Conservation (phyloP, 2,329 filamentous ascomycete genomes). For the Karstenula rhodostoma region DNA sequence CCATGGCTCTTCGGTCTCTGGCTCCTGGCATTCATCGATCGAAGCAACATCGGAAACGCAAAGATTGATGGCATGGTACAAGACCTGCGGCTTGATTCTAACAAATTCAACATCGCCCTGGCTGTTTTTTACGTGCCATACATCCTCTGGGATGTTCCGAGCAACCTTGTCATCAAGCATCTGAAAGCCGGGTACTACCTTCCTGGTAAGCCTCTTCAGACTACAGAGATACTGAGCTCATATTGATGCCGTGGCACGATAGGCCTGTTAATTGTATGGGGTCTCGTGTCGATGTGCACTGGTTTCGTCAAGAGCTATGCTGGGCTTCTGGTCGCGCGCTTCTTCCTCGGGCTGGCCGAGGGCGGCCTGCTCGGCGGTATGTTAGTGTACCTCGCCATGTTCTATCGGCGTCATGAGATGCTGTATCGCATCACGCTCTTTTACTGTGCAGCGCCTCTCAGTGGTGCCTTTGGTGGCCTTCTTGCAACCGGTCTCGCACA, state of each 20-base stretch:
- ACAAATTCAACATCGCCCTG: conserved; percentile 54
- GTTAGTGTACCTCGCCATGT: conserved; percentile 54
- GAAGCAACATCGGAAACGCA: conserved; percentile 54
- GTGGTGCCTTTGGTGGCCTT: conserved; percentile 54
- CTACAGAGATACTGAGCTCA: not conserved
- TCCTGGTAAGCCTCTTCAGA: conserved; percentile 25
- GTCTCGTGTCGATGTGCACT: conserved; percentile 50
- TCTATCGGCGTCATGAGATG: conserved; percentile 52
- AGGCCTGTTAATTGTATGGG: conserved; percentile 51
- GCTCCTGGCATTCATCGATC: conserved; percentile 59
- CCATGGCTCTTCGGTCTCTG: conserved; percentile 58
- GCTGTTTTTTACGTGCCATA: conserved; percentile 57
- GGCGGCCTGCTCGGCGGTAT: conserved; percentile 53
- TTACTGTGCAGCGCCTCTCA: conserved; percentile 49
- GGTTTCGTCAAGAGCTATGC: conserved; percentile 53
- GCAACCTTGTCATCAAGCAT: conserved; percentile 52
- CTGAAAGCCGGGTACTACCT: conserved; percentile 53
- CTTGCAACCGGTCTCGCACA: conserved; percentile 53
- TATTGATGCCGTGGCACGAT: not conserved
- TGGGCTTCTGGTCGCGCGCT: conserved; percentile 51
- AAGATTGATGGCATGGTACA: conserved; percentile 52
- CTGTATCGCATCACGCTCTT: conserved; percentile 52
- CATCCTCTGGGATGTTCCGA: conserved; percentile 53
- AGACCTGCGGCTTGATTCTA: conserved; percentile 50
- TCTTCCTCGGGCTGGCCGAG: conserved; percentile 54